Conservation (phyloP, 805 yeast genomes). For the Brettanomyces sp. region DNA sequence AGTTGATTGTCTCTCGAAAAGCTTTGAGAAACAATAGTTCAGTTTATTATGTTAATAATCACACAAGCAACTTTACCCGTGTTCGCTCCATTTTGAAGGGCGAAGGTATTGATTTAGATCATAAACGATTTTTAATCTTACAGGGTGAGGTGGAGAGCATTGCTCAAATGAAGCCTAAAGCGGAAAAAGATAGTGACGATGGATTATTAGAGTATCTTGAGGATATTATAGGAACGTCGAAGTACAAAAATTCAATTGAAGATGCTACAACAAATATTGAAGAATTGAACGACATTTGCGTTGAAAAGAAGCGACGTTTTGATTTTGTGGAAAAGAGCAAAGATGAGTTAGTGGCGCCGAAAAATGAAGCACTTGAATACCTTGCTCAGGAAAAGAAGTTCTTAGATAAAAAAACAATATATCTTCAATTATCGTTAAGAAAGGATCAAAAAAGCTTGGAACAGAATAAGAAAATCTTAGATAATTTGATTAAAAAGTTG, state of each 20-base stretch:
- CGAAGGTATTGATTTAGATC: constrained; percentile 89
- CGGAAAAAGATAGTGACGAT: constrained; percentile 85
- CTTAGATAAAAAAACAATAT: constrained; percentile 40
- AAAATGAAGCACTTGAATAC: constrained; percentile 60
- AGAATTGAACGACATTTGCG: constrained; percentile 66
- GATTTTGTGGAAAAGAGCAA: constrained; percentile 75
- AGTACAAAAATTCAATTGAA: constrained; percentile 72
- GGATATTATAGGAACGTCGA: constrained; percentile 92
- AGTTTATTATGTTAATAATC: constrained; percentile 65
- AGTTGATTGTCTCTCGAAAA: constrained; percentile 66
- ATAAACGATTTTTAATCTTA: constrained; percentile 83
- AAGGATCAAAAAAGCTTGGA: constrained; percentile 32
- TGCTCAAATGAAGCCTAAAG: constrained; percentile 98
- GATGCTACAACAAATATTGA: constrained; percentile 52
- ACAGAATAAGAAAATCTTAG: constrained; percentile 27
- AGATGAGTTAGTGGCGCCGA: constrained; percentile 45
- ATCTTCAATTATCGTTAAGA: constrained; percentile 42
- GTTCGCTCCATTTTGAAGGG: constrained; percentile 67
- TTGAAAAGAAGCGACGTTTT: constrained; percentile 73
- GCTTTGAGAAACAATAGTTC: constrained; percentile 74
- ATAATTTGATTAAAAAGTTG: constrained; percentile 23
- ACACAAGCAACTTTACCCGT: constrained; percentile 61
- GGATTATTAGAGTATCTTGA: constrained; percentile 91
- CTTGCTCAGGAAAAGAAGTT: constrained; percentile 56
- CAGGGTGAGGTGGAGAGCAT: constrained; percentile 99